Evolutionary conservation across 192 early-diverging fungal species (phyloP).

Genomic region (Podila minutissima): DNA sequence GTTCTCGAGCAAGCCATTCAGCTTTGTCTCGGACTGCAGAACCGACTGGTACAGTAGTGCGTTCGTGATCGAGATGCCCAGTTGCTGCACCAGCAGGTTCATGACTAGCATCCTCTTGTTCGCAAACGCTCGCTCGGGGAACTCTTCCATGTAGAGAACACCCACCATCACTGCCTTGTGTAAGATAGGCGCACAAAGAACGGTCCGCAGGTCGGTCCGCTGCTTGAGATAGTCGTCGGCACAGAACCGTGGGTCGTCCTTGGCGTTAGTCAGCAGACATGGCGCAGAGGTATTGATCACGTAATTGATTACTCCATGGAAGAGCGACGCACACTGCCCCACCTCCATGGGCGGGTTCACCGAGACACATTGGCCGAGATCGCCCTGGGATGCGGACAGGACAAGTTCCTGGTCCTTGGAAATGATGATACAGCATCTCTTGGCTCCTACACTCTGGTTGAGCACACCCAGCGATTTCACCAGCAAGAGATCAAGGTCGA

Average conservation of each 20-base stretch:
- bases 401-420: constrained; percentile 38
- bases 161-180: constrained; percentile 57
- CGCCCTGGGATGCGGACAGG: constrained; percentile 32
- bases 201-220: constrained; percentile 49
- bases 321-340: constrained; percentile 20
- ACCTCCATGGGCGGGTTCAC: constrained; percentile 33
- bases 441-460: constrained; percentile 46
- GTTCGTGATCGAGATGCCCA: constrained; percentile 62
- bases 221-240: constrained; percentile 47
- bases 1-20: constrained; percentile 47
- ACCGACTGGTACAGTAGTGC: constrained; percentile 60
- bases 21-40: constrained; percentile 37
- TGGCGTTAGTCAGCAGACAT: constrained; percentile 38
- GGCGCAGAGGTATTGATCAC: constrained; percentile 32
- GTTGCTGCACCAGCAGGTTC: constrained; percentile 58
- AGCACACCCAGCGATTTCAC: constrained; percentile 43
- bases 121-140: constrained; percentile 56
- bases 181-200: constrained; percentile 58
- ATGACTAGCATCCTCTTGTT: constrained; percentile 55
- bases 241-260: constrained; percentile 45
- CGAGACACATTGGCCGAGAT: constrained; percentile 30
- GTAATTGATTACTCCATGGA: constrained; percentile 50
- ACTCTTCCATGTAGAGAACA: constrained; percentile 58
- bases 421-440: constrained; percentile 32
- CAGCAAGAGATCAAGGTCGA: constrained; percentile 33